Conservation (phyloP, 257 asterid species). For the Primulina eburnea region DNA sequence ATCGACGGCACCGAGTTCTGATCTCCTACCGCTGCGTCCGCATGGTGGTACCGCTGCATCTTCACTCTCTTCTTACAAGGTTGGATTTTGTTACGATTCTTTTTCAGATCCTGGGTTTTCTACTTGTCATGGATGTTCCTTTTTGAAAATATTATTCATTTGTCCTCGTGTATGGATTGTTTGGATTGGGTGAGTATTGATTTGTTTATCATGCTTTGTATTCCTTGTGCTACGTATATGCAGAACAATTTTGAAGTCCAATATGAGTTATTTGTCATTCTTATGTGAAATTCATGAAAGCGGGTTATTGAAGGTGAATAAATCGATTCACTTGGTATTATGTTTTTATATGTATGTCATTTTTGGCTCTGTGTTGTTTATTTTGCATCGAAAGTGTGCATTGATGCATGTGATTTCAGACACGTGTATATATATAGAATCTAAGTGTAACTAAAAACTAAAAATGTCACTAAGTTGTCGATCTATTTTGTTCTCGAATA, state of each 20-base stretch:
- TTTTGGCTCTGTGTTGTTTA: background rate
- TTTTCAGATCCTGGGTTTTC: slow-evolving; percentile 41
- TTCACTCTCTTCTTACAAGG: slow-evolving; percentile 45
- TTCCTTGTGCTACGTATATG: background rate
- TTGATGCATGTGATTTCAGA: slow-evolving; percentile 3
- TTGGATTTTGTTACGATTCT: slow-evolving; percentile 24
- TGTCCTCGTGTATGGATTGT: slow-evolving; percentile 7
- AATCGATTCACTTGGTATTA: background rate
- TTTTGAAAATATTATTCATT: background rate
- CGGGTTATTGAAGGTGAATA: background rate
- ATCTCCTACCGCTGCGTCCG: slow-evolving; percentile 36
- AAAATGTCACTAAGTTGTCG: background rate
- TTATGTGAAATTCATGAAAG: background rate
- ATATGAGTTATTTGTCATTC: background rate
- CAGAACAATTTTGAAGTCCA: background rate
- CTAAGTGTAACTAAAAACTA: background rate
- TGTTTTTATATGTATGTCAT: background rate
- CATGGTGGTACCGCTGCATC: slow-evolving; percentile 40
- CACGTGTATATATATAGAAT: background rate
- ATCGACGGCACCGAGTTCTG: slow-evolving; percentile 4
- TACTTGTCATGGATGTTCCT: slow-evolving; percentile 2
- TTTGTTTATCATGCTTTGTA: background rate
- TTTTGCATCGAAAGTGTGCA: background rate
- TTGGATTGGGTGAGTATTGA: slow-evolving; percentile 7
- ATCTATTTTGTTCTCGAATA: background rate